Conservation (phyloP, 192 early-diverging fungal genomes). For the Phycomyces nitens region DNA sequence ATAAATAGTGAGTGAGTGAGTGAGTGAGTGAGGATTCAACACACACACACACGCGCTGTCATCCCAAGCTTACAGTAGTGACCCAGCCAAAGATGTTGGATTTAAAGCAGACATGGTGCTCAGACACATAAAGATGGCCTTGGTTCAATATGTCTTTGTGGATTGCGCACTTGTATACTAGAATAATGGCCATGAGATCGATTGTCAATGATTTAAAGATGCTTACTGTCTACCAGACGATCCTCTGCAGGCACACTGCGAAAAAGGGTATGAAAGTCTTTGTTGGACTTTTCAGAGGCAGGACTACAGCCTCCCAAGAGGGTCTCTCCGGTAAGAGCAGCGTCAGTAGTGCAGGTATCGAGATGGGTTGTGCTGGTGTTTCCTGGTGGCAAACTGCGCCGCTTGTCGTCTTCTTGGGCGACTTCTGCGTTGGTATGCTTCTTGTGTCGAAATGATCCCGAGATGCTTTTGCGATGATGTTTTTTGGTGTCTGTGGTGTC, state of each 20-base stretch:
- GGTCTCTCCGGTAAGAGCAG: too few relatives aligned
- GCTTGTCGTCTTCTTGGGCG: too few relatives aligned
- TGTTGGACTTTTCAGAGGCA: conserved; percentile 45
- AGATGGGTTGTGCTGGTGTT: too few relatives aligned
- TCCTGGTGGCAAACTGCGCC: too few relatives aligned
- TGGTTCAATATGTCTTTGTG: conserved; percentile 87
- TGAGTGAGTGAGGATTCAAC: neutral
- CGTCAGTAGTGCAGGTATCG: too few relatives aligned
- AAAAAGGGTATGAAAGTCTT: conserved; percentile 54
- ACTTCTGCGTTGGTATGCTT: too few relatives aligned
- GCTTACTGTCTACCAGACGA: conserved; percentile 50
- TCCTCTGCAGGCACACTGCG: conserved; percentile 51
- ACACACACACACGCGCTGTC: too few relatives aligned
- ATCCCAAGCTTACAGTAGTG: conserved; percentile 58
- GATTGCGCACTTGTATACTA: conserved; percentile 78
- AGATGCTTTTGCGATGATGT: too few relatives aligned
- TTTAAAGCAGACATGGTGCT: conserved; percentile 78
- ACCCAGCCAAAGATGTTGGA: conserved; percentile 91
- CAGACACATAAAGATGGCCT: conserved; percentile 78
- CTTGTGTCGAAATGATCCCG: too few relatives aligned
- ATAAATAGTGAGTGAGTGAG: neutral
- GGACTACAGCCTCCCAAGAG: too few relatives aligned
- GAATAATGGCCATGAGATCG: neutral
- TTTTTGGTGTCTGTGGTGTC: too few relatives aligned
- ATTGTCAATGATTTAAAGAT: neutral